Conservation (phyloP, 2,329 filamentous ascomycete species). For the Thelonectria olida region DNA sequence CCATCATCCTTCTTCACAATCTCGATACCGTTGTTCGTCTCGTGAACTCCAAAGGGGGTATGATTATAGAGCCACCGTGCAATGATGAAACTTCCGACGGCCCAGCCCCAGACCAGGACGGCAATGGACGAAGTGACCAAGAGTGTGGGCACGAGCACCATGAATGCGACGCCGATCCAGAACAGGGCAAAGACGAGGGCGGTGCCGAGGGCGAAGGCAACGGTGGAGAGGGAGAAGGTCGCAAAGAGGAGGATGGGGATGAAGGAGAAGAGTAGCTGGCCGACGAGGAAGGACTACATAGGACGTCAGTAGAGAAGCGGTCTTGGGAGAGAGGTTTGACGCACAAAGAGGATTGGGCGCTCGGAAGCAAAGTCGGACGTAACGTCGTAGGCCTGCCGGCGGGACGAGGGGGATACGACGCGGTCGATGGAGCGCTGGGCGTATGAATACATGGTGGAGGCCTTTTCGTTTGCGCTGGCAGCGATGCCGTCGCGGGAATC, state of each 20-base stretch:
- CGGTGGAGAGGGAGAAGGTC: conserved; percentile 69
- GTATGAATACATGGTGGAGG: conserved; percentile 50
- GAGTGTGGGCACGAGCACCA: conserved; percentile 75
- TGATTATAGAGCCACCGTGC: conserved; percentile 57
- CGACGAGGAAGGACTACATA: conserved; percentile 74
- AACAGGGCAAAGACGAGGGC: conserved; percentile 74
- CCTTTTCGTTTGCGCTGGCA: conserved; percentile 44
- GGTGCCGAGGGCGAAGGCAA: conserved; percentile 69
- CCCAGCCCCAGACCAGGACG: conserved; percentile 74
- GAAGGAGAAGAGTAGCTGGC: conserved; percentile 71
- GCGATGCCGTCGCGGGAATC: conserved; percentile 31
- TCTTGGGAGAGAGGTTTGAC: conserved; percentile 39
- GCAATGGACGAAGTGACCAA: conserved; percentile 72
- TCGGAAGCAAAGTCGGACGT: conserved; percentile 65
- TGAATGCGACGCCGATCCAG: conserved; percentile 71
- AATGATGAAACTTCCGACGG: conserved; percentile 65
- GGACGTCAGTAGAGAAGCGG: not conserved
- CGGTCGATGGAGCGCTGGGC: conserved; percentile 57
- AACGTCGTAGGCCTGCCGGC: conserved; percentile 64
- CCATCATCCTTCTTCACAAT: conserved; percentile 34
- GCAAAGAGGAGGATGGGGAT: conserved; percentile 75
- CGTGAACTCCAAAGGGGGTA: conserved; percentile 36
- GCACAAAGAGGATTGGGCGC: conserved; percentile 76
- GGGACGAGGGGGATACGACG: conserved; percentile 67
- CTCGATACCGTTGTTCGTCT: conserved; percentile 31